Conservation (phyloP, 2,329 filamentous ascomycete species). For the Aspergillus udagawae region DNA sequence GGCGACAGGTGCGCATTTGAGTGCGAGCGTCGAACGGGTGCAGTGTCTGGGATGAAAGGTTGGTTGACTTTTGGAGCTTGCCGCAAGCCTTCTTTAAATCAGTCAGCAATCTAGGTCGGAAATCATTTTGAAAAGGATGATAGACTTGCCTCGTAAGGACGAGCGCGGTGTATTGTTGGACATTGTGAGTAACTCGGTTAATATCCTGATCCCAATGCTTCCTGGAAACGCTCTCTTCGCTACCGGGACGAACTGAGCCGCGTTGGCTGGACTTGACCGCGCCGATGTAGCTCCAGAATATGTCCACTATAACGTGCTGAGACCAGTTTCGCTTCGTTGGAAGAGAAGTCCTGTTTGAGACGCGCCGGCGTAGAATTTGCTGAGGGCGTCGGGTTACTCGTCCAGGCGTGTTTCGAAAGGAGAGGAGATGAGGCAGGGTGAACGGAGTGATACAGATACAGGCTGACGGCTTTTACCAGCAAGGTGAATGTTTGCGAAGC, state of each 20-base stretch:
- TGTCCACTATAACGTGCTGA: background rate
- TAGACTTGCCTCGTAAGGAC: constrained; percentile 24
- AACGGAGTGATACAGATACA: background rate
- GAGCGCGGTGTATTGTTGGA: constrained; percentile 22
- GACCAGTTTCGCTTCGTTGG: background rate
- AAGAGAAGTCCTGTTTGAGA: background rate
- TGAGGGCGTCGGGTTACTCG: background rate
- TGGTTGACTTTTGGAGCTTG: constrained; percentile 38
- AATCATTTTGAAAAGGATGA: background rate
- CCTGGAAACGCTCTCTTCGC: background rate
- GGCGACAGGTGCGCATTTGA: constrained; percentile 29
- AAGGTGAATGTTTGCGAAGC: constrained; percentile 5
- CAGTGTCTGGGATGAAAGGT: constrained; percentile 38
- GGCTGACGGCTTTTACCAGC: background rate
- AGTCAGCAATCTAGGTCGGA: constrained; percentile 10
- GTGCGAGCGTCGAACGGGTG: constrained; percentile 33
- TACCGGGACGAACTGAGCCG: background rate
- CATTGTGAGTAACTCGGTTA: constrained; percentile 12
- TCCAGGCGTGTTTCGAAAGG: background rate
- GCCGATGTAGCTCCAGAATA: background rate
- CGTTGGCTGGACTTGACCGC: background rate
- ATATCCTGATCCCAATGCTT: background rate
- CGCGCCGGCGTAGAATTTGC: background rate
- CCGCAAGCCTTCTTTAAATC: constrained; percentile 33
- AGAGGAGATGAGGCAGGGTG: background rate